Percentiles rank a stretch among this genome's conserved stretches.
phyloP scores from a whole-genome alignment of 179 eudicot species.

The Camellia oleifera region DNA sequence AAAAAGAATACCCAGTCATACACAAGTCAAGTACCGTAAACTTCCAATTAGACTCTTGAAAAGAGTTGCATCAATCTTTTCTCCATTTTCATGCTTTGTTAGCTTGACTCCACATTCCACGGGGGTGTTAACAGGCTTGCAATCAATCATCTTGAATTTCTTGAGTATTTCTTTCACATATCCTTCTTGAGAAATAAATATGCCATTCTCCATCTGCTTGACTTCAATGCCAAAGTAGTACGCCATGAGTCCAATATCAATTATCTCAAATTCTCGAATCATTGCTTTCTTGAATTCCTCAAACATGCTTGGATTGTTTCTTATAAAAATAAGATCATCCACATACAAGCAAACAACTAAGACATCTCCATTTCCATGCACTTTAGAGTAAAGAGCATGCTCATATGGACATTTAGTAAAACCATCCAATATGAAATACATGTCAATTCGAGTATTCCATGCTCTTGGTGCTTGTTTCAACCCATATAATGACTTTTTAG shows the following conservation, averaged over 20 bases:
- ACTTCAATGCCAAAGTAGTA: conserved; percentile 5
- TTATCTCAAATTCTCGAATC: neutral
- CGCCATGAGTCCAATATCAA: neutral
- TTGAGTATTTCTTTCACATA: neutral
- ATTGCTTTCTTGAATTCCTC: conserved; percentile 2
- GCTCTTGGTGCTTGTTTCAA: neutral
- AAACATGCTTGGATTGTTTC: conserved; percentile 3
- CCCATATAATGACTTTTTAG: neutral
- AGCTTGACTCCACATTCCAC: neutral
- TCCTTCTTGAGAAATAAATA: neutral
- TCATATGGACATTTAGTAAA: conserved; percentile 4
- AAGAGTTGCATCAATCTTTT: neutral
- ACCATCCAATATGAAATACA: neutral
- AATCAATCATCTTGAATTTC: neutral
- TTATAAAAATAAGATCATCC: neutral
- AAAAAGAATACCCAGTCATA: neutral
- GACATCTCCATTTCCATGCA: neutral
- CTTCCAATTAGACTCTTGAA: neutral
- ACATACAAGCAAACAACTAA: conserved; percentile 6
- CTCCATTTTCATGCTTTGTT: neutral
- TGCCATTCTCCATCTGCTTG: neutral
- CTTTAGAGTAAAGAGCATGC: neutral
- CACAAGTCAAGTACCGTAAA: neutral
- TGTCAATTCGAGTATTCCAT: neutral
- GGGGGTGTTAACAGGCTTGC: neutral